Percentiles rank a stretch among this genome's conserved stretches.
These are phyloP conservation scores for Colletotrichum sp. DNA, from an alignment of 2,329 filamentous ascomycete genomes.

Conservation along the genomic window DNA sequence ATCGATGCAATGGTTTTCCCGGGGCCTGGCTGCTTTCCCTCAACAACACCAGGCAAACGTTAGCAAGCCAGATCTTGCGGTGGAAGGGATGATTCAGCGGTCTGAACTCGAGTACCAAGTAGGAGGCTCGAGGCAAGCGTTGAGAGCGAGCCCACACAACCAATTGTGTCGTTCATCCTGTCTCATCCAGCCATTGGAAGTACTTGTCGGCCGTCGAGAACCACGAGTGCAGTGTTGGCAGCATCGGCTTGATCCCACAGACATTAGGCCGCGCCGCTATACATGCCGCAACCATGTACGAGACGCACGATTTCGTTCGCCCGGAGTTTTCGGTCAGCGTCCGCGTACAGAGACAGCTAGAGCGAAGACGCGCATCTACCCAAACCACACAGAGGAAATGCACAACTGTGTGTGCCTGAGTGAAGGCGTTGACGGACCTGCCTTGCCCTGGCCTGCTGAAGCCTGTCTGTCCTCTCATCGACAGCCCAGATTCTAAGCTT, in stretches of 20 bases:
- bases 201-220: neutral
- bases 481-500: constrained; percentile 18
- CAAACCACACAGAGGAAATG: neutral
- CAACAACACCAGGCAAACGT: neutral
- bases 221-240: constrained; percentile 4
- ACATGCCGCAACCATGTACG: neutral
- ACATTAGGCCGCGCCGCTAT: constrained; percentile 1
- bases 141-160: neutral
- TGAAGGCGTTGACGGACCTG: neutral
- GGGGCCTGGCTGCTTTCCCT: neutral
- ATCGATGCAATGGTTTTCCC: neutral
- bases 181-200: constrained; percentile 7
- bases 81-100: neutral
- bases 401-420: constrained; percentile 3
- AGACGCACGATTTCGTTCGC: neutral
- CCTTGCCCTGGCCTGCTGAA: neutral
- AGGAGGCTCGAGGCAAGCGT: neutral
- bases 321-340: constrained; percentile 3
- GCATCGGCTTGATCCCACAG: neutral
- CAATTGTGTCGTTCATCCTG: neutral
- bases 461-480: neutral
- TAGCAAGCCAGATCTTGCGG: neutral
- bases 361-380: neutral
- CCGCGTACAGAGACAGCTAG: neutral
- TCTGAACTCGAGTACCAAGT: neutral